Evolutionary conservation across 2,329 filamentous ascomycete genomes (phyloP).

Genomic region (Pestalotiopsis sp.): DNA sequence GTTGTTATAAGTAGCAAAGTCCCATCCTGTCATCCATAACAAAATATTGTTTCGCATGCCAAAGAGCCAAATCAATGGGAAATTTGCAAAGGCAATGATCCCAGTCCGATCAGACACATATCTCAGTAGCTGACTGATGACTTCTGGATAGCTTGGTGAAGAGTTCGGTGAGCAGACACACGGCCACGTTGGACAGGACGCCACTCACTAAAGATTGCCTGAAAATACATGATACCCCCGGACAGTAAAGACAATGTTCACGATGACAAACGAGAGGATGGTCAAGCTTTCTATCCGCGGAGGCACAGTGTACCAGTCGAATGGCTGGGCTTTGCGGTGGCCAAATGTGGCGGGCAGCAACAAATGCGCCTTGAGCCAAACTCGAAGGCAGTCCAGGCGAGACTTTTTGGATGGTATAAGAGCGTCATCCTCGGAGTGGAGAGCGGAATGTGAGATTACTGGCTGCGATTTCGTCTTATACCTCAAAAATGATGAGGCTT

Average conservation of each 20-base stretch:
- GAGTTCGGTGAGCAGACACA: slow-evolving; percentile 10
- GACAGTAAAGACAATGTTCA: slow-evolving; percentile 40
- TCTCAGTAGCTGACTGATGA: slow-evolving; percentile 43
- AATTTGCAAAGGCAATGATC: slow-evolving; percentile 64
- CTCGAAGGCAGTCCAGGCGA: neutral
- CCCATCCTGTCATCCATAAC: slow-evolving; percentile 70
- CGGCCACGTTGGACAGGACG: neutral
- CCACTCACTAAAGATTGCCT: slow-evolving; percentile 42
- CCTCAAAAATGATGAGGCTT: slow-evolving; percentile 19
- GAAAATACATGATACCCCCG: slow-evolving; percentile 39
- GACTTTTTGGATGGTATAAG: neutral
- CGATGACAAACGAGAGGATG: slow-evolving; percentile 36
- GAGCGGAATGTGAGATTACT: slow-evolving; percentile 8
- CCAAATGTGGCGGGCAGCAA: slow-evolving; percentile 46
- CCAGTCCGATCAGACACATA: slow-evolving; percentile 67
- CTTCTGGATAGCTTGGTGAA: slow-evolving; percentile 33
- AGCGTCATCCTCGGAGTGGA: neutral
- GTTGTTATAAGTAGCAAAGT: slow-evolving; percentile 66
- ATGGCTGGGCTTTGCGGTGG: slow-evolving; percentile 42
- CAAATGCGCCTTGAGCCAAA: slow-evolving; percentile 37
- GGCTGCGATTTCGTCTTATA: slow-evolving; percentile 12
- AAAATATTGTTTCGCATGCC: slow-evolving; percentile 68
- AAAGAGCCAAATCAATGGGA: slow-evolving; percentile 69
- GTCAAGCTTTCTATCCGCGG: slow-evolving; percentile 45
- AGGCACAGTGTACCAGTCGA: slow-evolving; percentile 48